Base-by-base conservation (phyloP, 2,329 filamentous ascomycete species). In the Hymenotorrendiella dingleyae region DNA sequence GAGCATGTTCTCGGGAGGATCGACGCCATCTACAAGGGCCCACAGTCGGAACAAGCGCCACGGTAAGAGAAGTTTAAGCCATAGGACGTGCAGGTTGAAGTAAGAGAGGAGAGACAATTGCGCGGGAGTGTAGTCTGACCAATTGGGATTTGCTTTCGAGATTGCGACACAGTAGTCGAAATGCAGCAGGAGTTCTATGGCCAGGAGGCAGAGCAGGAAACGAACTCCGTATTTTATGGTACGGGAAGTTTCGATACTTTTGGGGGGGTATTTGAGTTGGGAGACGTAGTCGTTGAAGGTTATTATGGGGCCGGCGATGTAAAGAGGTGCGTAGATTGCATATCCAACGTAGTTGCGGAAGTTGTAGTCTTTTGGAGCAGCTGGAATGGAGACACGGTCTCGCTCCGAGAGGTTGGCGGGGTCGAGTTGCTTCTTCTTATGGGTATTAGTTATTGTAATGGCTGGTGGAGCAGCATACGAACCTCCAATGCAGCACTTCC, bases 41-140 rank as follows among this genome's bases (percentile, higher is more conserved):
- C 93, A 98, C n/a, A 98, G 79, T 4, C 94, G 86, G 76, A 97
- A 97, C 63, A 97, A 84, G n/a, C 93, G 85, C 90, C 91, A 98
- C 1, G 93, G 93, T 6, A 98, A 79, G 4, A 98, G 80, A 1
- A 98, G 80, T 64, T 98, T 98, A 35, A 98, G 75, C 94, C 94
- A 98, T 63, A 98, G 94, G 61, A 96, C 80, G 67, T 95, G 87
- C 10, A 98, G 80, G 65, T 96, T 96, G 72, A 97, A 94, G 69
- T 85, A 96, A 27, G 88, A 93, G 10, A 98, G 76, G 69, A 98
- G 81, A 59, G 80, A 85, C 32, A 98, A 78, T 62, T 98, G 88
- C 33, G 86, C 82, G 0, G 93, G 82, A 0, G 88, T 86, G 68
- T 96, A 97, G 19, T 80, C 70, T 21, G 72, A 71, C 93, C 93